phyloP scores from a whole-genome alignment of 768 basidiomycete species.

The Dacryopinax primogenitus region DNA sequence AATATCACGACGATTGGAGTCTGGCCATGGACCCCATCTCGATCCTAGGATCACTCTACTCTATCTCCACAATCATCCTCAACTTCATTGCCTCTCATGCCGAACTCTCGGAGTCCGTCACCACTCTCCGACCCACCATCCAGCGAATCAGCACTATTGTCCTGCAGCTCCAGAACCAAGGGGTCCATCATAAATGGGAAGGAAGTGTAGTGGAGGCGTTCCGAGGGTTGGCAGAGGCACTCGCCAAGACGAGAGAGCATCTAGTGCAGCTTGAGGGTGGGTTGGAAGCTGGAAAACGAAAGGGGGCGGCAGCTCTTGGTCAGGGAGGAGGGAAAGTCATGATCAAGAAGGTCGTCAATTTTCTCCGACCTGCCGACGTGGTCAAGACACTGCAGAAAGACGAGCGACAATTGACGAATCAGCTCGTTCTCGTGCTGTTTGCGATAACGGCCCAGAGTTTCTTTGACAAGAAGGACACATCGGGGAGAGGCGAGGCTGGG shows the following conservation, averaged over 20 bases:
- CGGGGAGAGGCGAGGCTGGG: not conserved
- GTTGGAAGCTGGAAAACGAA: not conserved
- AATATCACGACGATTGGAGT: no score
- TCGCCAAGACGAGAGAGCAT: not conserved
- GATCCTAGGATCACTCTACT: not conserved
- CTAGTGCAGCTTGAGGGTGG: not conserved
- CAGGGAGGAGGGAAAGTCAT: not conserved
- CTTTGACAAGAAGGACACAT: not conserved
- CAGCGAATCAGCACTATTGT: not conserved
- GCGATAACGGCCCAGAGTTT: not conserved
- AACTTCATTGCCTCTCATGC: not conserved
- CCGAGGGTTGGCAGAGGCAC: not conserved
- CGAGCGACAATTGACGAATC: conserved; percentile 3
- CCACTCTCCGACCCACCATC: not conserved
- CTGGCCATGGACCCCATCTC: conserved; percentile 4
- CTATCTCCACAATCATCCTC: not conserved
- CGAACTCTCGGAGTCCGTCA: not conserved
- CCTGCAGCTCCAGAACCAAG: not conserved
- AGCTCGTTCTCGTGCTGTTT: not conserved
- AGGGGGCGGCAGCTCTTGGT: not conserved
- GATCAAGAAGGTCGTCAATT: not conserved
- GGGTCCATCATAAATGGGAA: no score
- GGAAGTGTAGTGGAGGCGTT: not conserved
- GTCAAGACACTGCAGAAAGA: not conserved
- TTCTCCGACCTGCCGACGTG: not conserved